Percentiles rank a stretch among this genome's conserved stretches.
phyloP scores from a whole-genome alignment of 2,329 filamentous ascomycete species.

The Colletotrichum sp. region DNA sequence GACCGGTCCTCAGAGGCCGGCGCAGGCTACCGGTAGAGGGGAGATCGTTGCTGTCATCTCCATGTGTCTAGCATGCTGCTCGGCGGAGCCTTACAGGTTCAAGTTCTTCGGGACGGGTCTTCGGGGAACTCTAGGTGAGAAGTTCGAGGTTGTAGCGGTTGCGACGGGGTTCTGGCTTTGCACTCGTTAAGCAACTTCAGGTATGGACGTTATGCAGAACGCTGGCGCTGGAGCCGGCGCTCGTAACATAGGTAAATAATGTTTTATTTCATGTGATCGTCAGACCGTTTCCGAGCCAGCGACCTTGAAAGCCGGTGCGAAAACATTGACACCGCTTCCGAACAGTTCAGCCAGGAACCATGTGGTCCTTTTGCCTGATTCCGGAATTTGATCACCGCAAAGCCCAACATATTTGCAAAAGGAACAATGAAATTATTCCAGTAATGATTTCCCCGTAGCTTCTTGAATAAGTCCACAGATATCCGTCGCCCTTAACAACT shows the following conservation, averaged over 20 bases:
- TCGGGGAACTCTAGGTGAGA: not conserved
- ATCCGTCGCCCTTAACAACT: no score
- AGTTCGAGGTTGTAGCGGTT: not conserved
- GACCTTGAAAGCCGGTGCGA: no score
- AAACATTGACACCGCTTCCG: no score
- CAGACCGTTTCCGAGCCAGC: no score
- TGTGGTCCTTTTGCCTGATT: no score
- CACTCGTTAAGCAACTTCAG: fast-evolving
- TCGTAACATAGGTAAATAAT: not conserved
- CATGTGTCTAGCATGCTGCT: not conserved
- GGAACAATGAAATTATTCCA: no score
- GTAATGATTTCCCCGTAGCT: no score
- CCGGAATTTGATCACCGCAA: no score
- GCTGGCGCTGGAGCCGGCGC: not conserved
- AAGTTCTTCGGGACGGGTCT: not conserved
- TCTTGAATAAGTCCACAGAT: no score
- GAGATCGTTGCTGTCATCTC: not conserved
- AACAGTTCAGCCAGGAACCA: no score
- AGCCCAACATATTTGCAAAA: no score
- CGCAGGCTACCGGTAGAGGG: not conserved
- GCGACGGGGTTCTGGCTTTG: not conserved
- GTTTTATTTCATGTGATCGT: not conserved
- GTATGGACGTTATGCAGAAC: fast-evolving
- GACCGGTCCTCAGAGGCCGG: not conserved
- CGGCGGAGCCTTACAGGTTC: not conserved